Base-by-base conservation (phyloP, 73 alveolate genomes). In the Blepharisma japonicum region DNA sequence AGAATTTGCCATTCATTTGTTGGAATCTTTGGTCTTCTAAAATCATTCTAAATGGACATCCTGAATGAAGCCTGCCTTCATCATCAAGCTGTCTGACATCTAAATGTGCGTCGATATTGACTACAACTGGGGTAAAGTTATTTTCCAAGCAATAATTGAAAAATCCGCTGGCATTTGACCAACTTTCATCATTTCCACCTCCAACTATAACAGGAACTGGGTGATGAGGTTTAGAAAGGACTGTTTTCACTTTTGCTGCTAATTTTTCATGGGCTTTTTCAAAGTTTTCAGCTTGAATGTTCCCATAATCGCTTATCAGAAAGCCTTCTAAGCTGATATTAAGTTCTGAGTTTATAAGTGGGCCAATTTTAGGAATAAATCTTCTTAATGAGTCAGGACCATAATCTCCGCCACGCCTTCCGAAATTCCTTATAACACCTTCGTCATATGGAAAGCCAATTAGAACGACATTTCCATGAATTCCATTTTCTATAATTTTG, bases 331-430 rank as follows among this genome's bases (percentile, higher is more conserved):
- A 55, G 71, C 76, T 46, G 7, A 79, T 71, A 51, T 50, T 55
- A 56, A 68, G 80, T 74, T 85, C 92, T 23, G 86, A 71, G 71
- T 85, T 85, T 5, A 38, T 56, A 45, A 85, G 68, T 6, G 92
- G 84, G 9, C 92, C 92, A 21, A 85, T 71, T 45, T 70, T 77
- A 5, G 71, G 67, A 20, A 85, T 45, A 42, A 81, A 85, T 68
- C 82, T 46, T 45, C 92, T 76, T 78, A 85, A 76, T 27, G 70
- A 82, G 9, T 71, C 88, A 14, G 92, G 92, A 9, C 92, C 92
- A 77, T 71, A 71, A n/a, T 81, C 84, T 45, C 77, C 66, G 11
- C 92, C 92, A 6, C 70, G 25, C n/a, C 88, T 23, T n/a, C 78
- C 84, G 45, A 68, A 68, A 14, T 85, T 85, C 46, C 89, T 72